These are phyloP conservation scores for Ilex paraguariensis DNA, from an alignment of 305 asterid genomes.

Conservation along the genomic window DNA sequence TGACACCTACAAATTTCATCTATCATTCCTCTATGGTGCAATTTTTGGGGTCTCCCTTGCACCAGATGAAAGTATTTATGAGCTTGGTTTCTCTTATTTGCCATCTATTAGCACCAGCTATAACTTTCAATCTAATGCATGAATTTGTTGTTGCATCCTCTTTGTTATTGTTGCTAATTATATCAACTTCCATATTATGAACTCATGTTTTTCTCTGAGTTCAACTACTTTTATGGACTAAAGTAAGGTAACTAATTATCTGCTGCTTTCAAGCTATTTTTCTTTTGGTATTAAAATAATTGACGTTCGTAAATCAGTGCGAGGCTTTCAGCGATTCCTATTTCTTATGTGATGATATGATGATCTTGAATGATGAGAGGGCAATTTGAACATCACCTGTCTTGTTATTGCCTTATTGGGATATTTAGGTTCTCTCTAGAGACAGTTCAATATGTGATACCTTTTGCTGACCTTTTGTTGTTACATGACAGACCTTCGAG, in stretches of 20 bases:
- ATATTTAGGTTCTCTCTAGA: neutral
- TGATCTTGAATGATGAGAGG: no score
- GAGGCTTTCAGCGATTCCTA: no score
- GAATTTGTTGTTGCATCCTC: neutral
- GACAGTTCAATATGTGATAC: no score
- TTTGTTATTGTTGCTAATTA: no score
- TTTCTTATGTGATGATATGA: no score
- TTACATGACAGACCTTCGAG: slow-evolving; percentile 78
- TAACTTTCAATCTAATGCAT: neutral
- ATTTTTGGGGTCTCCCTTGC: neutral
- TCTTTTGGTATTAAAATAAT: no score
- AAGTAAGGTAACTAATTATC: no score
- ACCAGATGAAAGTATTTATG: neutral
- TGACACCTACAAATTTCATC: neutral
- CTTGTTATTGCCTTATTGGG: neutral
- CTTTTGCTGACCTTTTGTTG: neutral
- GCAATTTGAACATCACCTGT: neutral
- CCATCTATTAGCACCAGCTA: neutral
- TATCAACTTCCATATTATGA: neutral
- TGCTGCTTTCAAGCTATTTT: no score
- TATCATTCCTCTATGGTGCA: neutral
- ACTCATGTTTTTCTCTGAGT: neutral
- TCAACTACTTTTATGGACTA: no score
- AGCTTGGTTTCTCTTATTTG: neutral
- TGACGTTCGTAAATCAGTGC: no score